These are phyloP conservation scores for Phytophthora fragariae DNA, from an alignment of 352 stramenopile genomes.

Conservation along the genomic window DNA sequence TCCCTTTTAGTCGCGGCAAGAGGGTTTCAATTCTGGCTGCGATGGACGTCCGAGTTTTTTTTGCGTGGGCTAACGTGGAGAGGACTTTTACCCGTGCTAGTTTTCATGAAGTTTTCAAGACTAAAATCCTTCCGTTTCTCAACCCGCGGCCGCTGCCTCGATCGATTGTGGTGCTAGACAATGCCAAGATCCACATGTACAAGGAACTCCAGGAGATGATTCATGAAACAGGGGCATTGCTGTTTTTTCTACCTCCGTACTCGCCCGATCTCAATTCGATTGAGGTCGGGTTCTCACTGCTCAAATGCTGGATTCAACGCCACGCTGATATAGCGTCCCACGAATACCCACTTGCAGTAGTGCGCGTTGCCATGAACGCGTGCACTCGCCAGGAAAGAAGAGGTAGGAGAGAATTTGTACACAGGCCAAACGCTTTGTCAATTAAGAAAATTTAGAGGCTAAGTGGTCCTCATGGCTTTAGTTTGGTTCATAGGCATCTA, in stretches of 20 bases:
- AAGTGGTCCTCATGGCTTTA: neutral
- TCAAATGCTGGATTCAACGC: neutral
- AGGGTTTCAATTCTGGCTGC: slow-evolving; percentile 6
- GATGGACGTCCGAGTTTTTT: slow-evolving; percentile 17
- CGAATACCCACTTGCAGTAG: no score
- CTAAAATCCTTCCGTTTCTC: slow-evolving; percentile 82
- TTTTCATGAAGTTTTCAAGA: slow-evolving; percentile 86
- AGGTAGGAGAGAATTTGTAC: neutral
- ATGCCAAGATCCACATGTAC: no score
- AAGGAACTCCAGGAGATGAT: no score
- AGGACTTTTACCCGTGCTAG: slow-evolving; percentile 71
- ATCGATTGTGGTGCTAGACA: slow-evolving; percentile 69
- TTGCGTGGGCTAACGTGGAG: slow-evolving; percentile 12
- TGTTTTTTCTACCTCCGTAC: slow-evolving; percentile 25
- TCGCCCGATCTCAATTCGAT: slow-evolving; percentile 8
- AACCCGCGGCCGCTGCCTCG: slow-evolving; percentile 85
- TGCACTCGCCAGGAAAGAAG: no score
- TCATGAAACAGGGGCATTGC: no score
- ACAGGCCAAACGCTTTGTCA: slow-evolving; percentile 2
- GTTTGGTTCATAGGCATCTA: neutral
- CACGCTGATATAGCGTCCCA: no score
- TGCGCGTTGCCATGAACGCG: no score
- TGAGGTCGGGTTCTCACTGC: neutral
- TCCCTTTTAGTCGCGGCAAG: neutral
- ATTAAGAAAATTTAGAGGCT: neutral